These are phyloP conservation scores for Thraustochytrium striatum DNA, from an alignment of 352 stramenopile species.

Conservation along the genomic window DNA sequence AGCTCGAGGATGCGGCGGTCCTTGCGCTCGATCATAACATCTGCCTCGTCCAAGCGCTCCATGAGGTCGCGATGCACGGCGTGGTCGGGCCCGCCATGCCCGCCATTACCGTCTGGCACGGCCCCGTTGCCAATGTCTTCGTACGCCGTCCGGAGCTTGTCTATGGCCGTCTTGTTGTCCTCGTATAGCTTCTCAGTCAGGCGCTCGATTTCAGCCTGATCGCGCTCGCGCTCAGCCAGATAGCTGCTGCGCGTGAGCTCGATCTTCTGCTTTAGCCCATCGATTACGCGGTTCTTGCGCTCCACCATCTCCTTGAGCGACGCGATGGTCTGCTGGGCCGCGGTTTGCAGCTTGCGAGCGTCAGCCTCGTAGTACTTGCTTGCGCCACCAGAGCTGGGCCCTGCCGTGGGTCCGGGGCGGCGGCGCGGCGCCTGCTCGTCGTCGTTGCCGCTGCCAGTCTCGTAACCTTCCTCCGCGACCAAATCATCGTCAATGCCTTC, in stretches of 20 bases:
- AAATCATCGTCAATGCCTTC: constrained; percentile 15
- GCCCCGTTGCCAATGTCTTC: constrained; percentile 18
- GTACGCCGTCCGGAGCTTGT: constrained; percentile 26
- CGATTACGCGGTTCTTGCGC: constrained; percentile 36
- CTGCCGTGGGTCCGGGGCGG: too few relatives aligned
- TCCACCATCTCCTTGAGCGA: constrained; percentile 40
- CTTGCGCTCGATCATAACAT: constrained; percentile 6
- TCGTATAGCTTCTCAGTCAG: constrained; percentile 42
- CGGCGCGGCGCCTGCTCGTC: neutral
- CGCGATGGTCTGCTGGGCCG: constrained; percentile 36
- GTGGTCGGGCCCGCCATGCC: neutral
- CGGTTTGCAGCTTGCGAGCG: constrained; percentile 19
- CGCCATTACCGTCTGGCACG: neutral
- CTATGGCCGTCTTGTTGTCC: constrained; percentile 17
- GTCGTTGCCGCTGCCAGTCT: neutral
- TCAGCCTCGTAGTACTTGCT: constrained; percentile 23
- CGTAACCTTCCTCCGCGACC: neutral
- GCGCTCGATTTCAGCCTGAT: constrained; percentile 31
- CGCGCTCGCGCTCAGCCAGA: constrained; percentile 26
- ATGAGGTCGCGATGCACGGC: constrained; percentile 2
- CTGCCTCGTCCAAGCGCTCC: constrained; percentile 33
- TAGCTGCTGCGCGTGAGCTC: neutral
- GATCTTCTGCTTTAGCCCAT: constrained; percentile 37
- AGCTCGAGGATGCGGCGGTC: constrained; percentile 29
- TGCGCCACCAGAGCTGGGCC: too few relatives aligned